Percentiles rank a stretch among this genome's conserved stretches.
phyloP scores from a whole-genome alignment of 148 eudicot species.

The Spergularia marina region DNA sequence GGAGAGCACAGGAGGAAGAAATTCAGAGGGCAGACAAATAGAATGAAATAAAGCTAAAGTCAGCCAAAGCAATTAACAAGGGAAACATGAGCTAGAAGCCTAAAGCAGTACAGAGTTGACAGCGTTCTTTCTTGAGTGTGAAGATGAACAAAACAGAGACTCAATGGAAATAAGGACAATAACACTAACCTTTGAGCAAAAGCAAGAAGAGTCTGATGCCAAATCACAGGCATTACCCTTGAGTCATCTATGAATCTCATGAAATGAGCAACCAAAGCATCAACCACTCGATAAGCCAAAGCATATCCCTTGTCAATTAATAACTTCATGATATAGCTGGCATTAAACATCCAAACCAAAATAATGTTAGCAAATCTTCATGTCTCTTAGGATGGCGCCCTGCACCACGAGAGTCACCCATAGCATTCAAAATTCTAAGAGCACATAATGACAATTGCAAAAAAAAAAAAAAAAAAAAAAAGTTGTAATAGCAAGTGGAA shows the following conservation, averaged over 20 bases:
- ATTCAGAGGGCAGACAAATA: too few species aligned
- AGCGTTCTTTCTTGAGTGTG: background rate
- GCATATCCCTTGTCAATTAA: slow-evolving; percentile 90
- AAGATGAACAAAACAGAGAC: background rate
- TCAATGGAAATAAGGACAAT: background rate
- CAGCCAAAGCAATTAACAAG: too few species aligned
- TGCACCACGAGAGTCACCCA: background rate
- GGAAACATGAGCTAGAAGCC: background rate
- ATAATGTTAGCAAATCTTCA: background rate
- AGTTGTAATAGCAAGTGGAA: background rate
- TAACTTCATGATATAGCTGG: slow-evolving; percentile 88
- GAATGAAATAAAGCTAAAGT: too few species aligned
- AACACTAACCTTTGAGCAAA: slow-evolving; percentile 75
- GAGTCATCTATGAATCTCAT: slow-evolving; percentile 69
- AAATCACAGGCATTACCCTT: slow-evolving; percentile 90
- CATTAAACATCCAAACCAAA: slow-evolving; percentile 28
- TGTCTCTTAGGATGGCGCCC: background rate
- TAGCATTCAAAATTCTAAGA: background rate
- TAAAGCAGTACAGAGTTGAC: background rate
- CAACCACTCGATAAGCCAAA: slow-evolving; percentile 87
- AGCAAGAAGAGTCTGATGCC: slow-evolving; percentile 97
- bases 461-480: background rate
- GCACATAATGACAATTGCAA: background rate
- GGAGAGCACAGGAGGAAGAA: too few species aligned
- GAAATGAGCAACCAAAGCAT: slow-evolving; percentile 88